These are phyloP conservation scores for Fusarium tuaranense DNA, from an alignment of 2,329 filamentous ascomycete species.

Conservation along the genomic window DNA sequence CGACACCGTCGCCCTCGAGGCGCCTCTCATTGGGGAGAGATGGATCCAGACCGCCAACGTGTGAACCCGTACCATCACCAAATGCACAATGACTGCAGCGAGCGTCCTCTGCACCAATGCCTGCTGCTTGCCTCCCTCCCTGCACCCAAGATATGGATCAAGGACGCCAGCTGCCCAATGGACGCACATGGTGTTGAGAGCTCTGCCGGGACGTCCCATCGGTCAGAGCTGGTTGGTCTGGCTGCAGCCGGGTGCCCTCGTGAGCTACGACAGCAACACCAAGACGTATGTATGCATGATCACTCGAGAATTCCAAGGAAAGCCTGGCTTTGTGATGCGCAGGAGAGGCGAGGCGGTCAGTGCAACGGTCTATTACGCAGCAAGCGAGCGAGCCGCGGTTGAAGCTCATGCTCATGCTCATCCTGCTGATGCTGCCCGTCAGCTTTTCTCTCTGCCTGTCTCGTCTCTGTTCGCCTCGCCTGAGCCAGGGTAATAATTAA, in stretches of 20 bases:
- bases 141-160: constrained; percentile 28
- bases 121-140: constrained; percentile 24
- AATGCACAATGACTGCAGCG: constrained; percentile 9
- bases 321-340: constrained; percentile 14
- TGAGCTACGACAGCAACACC: constrained; percentile 33
- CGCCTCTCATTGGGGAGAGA: constrained; percentile 6
- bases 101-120: constrained; percentile 12
- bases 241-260: constrained; percentile 37
- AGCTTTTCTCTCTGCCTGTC: background rate
- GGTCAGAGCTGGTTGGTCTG: constrained; percentile 28
- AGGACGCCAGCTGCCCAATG: constrained; percentile 30
- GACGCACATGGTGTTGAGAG: constrained; percentile 2
- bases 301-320: constrained; percentile 29
- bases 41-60: constrained; percentile 31
- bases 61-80: constrained; percentile 7
- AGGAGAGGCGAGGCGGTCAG: constrained; percentile 27
- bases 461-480: background rate
- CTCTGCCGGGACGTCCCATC: constrained; percentile 10
- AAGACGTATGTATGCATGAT: constrained; percentile 34
- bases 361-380: background rate
- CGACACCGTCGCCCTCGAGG: constrained; percentile 10
- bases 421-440: background rate
- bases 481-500: constrained; percentile 14
- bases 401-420: background rate
- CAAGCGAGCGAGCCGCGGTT: constrained; percentile 30